Percentiles rank a stretch among this genome's conserved stretches.
Conservation (phyloP, 805 yeast genomes). For the Yamadazyma ubonensis region DNA sequence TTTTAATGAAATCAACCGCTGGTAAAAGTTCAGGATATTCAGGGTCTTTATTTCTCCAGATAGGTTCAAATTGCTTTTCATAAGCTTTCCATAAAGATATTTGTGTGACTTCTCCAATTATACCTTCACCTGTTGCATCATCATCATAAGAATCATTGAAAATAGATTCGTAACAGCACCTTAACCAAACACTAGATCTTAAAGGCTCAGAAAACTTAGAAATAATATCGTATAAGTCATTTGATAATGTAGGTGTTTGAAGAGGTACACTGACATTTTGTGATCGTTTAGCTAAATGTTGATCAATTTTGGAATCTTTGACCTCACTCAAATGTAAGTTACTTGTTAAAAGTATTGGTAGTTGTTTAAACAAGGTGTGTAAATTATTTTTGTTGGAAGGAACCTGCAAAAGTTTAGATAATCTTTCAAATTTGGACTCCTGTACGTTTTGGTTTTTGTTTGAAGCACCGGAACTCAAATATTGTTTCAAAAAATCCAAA, state of each 20-base stretch:
- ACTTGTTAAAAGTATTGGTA: conserved; percentile 57
- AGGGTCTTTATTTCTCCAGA: conserved; percentile 43
- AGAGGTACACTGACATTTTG: conserved; percentile 51
- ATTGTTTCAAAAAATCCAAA: conserved; percentile 81
- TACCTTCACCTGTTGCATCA: conserved; percentile 17
- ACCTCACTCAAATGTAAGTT: conserved; percentile 35
- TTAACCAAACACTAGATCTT: conserved; percentile 92
- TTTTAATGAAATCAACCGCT: conserved; percentile 95
- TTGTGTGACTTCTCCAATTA: conserved; percentile 82
- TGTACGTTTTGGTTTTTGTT: conserved; percentile 26
- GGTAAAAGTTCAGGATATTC: conserved; percentile 57
- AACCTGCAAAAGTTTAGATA: conserved; percentile 53
- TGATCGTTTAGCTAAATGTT: conserved; percentile 52
- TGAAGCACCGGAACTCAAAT: conserved; percentile 58
- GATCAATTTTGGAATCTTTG: conserved; percentile 22
- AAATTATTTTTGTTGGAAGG: conserved; percentile 48
- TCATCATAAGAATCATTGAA: conserved; percentile 15
- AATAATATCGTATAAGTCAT: conserved; percentile 56
- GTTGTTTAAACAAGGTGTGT: conserved; percentile 52
- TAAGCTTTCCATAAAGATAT: conserved; percentile 94
- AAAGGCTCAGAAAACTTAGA: conserved; percentile 75
- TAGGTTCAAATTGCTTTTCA: conserved; percentile 77
- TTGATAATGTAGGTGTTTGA: conserved; percentile 59
- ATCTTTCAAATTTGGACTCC: conserved; percentile 34
- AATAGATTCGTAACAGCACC: conserved; percentile 82